phyloP scores from a whole-genome alignment of 225 moss, liverwort and hornwort species.

The Asterella californica region DNA sequence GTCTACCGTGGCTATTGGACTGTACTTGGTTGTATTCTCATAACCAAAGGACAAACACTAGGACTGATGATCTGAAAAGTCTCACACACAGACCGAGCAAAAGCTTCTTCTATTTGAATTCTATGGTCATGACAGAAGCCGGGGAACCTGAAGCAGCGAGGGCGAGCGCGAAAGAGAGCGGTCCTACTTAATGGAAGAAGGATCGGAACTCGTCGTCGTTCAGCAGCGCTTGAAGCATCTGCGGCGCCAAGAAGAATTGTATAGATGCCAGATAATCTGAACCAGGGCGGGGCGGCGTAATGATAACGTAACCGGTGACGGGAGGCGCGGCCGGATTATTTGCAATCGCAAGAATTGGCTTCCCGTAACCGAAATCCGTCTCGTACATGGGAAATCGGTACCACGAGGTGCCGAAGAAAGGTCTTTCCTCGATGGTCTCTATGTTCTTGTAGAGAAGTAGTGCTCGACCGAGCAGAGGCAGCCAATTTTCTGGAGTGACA shows the following conservation, averaged over 20 bases:
- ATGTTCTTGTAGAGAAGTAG: neutral
- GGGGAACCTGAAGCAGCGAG: too few species aligned
- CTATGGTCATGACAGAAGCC: too few species aligned
- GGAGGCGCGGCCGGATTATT: neutral
- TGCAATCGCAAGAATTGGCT: neutral
- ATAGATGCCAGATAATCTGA: neutral
- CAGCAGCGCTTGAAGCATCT: neutral
- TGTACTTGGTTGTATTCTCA: too few species aligned
- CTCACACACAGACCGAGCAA: too few species aligned
- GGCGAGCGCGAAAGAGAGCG: too few species aligned
- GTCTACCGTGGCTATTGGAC: too few species aligned
- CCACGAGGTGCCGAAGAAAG: constrained; percentile 7
- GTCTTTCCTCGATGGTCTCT: neutral
- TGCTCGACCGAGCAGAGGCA: neutral
- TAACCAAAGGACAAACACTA: too few species aligned
- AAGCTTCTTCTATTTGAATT: too few species aligned
- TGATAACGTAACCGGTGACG: neutral
- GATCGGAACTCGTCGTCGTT: too few species aligned
- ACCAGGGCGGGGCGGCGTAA: constrained; percentile 4
- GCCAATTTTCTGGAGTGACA: neutral
- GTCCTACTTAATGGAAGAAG: too few species aligned
- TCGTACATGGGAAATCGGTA: constrained; percentile 12
- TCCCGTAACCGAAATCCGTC: constrained; percentile 6
- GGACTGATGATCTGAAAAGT: too few species aligned
- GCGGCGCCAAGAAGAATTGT: neutral